Evolutionary conservation across 2,329 filamentous ascomycete species (phyloP).

Genomic region (Aureobasidium sp.): DNA sequence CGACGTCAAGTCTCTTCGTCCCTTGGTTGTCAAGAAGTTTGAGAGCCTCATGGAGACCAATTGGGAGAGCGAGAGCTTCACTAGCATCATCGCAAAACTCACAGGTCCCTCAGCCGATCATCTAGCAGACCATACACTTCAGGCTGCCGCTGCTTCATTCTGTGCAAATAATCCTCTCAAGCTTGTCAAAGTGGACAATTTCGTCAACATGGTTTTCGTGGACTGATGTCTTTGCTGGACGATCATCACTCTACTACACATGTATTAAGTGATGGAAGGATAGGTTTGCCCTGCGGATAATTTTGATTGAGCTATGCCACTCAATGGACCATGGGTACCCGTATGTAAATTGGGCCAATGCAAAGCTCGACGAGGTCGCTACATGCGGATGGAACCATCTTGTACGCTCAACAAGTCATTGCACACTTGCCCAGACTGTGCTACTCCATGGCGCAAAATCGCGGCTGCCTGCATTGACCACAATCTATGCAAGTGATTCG

Average conservation of each 20-base stretch:
- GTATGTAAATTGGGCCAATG: no score
- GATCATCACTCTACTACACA: no score
- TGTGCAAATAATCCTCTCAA: background rate
- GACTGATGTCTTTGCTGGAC: no score
- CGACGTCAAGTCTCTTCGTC: conserved; percentile 14
- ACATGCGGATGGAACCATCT: no score
- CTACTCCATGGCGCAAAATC: background rate
- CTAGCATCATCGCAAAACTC: background rate
- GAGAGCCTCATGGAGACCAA: background rate
- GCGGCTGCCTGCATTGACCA: background rate
- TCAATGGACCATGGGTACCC: no score
- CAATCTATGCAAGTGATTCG: background rate
- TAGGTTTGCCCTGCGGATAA: no score
- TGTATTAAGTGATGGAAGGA: no score
- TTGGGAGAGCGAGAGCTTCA: background rate
- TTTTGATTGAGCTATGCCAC: no score
- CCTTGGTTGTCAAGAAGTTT: conserved; percentile 15
- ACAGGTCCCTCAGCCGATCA: background rate
- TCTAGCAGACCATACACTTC: background rate
- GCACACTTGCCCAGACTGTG: background rate
- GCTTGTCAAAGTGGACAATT: background rate
- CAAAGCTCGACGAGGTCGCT: no score
- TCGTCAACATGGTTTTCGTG: background rate
- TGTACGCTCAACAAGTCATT: no score
- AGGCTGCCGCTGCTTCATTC: background rate